Evolutionary conservation across 768 basidiomycete species (phyloP).

Genomic region (Naganishia onofrii): DNA sequence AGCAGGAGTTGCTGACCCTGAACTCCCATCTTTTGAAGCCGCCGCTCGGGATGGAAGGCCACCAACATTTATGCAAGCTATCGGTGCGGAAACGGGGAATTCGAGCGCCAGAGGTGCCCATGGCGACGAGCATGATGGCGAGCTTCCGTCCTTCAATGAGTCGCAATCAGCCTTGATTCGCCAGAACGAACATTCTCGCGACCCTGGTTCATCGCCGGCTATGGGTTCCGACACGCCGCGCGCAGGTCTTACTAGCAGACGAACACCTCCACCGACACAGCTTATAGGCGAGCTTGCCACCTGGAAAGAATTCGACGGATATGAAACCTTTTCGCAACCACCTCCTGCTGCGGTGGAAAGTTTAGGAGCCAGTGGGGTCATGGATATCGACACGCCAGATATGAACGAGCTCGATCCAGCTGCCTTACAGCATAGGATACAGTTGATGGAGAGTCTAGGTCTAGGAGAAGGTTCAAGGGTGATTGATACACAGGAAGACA

Average conservation of each 20-base stretch:
- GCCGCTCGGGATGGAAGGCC: constrained; percentile 20
- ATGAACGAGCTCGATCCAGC: constrained; percentile 35
- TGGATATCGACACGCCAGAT: constrained; percentile 42
- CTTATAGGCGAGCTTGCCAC: constrained; percentile 27
- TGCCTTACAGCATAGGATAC: constrained; percentile 13
- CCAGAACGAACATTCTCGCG: background rate
- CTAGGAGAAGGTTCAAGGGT: constrained; percentile 50
- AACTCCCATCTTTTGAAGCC: constrained; percentile 44
- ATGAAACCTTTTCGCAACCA: constrained; percentile 49
- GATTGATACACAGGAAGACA: constrained; percentile 50
- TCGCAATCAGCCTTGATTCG: constrained; percentile 3
- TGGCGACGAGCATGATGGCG: constrained; percentile 4
- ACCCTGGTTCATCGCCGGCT: background rate
- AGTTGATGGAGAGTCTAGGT: constrained; percentile 45
- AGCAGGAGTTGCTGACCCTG: constrained; percentile 29
- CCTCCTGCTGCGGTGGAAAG: constrained; percentile 44
- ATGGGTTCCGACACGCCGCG: background rate
- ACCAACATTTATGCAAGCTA: constrained; percentile 23
- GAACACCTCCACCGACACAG: constrained; percentile 17
- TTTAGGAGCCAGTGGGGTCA: constrained; percentile 43
- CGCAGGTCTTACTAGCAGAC: background rate
- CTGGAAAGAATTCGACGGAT: constrained; percentile 47
- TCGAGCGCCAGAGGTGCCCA: constrained; percentile 20
- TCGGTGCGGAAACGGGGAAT: constrained; percentile 41
- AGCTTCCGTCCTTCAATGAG: constrained; percentile 28